phyloP scores from a whole-genome alignment of 371 early-diverging fungal genomes.

The Zychaea mexicana region DNA sequence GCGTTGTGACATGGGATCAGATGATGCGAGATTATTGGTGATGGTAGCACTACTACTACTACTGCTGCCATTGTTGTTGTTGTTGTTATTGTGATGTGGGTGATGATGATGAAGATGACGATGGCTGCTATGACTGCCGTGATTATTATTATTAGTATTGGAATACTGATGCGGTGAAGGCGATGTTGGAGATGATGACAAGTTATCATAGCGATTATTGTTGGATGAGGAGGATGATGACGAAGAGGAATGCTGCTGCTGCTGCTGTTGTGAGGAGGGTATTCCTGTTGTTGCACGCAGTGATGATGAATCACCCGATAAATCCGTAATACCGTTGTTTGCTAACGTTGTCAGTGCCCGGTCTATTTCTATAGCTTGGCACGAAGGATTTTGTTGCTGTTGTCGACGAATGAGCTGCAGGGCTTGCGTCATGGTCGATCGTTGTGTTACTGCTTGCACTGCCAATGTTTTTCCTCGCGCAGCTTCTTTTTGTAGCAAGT shows the following conservation, averaged over 20 bases:
- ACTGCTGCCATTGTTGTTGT: not conserved
- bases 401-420: not conserved
- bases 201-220: not conserved
- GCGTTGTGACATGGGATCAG: conserved; percentile 5
- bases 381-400: not conserved
- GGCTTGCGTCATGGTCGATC: not conserved
- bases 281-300: not conserved
- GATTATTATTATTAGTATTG: not conserved
- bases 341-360: conserved; percentile 7
- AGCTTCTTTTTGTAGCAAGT: conserved; percentile 24
- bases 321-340: not conserved
- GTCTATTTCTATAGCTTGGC: conserved; percentile 8
- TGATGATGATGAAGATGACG: not conserved
- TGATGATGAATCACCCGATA: not conserved
- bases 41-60: not conserved
- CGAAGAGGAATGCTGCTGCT: not conserved
- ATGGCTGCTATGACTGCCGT: not conserved
- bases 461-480: not conserved
- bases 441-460: not conserved
- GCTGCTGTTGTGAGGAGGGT: conserved; percentile 7
- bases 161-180: not conserved
- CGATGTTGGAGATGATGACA: not conserved
- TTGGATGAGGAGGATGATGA: not conserved
- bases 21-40: not conserved
- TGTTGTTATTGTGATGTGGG: not conserved